phyloP scores from a whole-genome alignment of 2,329 filamentous ascomycete genomes.

The Talaromyces sp. region DNA sequence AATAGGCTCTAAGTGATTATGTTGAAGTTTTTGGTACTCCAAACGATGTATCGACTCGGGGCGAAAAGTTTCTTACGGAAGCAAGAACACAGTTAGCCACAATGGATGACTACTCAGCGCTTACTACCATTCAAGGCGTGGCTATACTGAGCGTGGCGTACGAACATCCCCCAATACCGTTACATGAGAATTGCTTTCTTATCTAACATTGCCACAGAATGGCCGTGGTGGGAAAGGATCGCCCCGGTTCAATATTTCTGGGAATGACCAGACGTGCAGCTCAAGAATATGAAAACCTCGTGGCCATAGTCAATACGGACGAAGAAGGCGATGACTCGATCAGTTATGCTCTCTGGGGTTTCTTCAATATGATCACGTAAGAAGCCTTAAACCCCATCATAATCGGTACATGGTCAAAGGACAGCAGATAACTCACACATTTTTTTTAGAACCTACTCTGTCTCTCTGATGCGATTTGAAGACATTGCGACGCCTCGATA shows the following conservation, averaged over 20 bases:
- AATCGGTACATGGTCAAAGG: background rate
- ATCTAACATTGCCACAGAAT: background rate
- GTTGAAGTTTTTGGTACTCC: background rate
- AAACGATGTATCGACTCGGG: background rate
- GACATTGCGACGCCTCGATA: background rate
- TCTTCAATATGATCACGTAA: constrained; percentile 10
- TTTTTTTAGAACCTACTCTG: background rate
- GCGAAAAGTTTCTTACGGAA: background rate
- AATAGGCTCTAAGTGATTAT: constrained; percentile 1
- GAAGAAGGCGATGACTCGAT: background rate
- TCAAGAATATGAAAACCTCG: background rate
- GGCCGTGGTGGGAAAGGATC: constrained; percentile 2
- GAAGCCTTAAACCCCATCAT: background rate
- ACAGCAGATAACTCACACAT: background rate
- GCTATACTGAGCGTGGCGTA: constrained; percentile 1
- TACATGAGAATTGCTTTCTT: background rate
- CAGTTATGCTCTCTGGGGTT: constrained; percentile 10
- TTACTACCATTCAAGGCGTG: background rate
- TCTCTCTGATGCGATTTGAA: constrained; percentile 1
- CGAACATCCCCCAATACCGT: background rate
- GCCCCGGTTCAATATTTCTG: constrained; percentile 1
- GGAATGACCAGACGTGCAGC: background rate
- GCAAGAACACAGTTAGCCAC: background rate
- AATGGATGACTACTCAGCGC: background rate
- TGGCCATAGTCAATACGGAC: background rate